A percentile compares a stretch with the other conserved stretches of the same genome.
These are phyloP conservation scores for Entomortierella chlamydospora DNA, from an alignment of 192 early-diverging fungal species.

Conservation along the genomic window DNA sequence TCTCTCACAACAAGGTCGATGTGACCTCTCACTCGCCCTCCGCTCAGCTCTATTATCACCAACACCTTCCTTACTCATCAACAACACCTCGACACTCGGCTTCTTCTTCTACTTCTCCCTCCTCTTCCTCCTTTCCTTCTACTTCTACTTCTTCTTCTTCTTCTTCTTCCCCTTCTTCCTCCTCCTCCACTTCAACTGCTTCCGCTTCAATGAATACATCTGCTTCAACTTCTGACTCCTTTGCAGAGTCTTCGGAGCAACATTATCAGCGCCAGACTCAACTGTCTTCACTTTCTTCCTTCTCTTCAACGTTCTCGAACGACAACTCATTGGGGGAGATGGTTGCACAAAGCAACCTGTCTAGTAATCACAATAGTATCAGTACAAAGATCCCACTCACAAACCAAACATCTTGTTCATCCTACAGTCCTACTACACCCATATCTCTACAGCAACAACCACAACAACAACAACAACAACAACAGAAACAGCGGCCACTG, in stretches of 20 bases:
- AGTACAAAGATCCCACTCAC: neutral
- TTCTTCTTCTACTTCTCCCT: slow-evolving; percentile 1
- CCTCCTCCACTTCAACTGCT: neutral
- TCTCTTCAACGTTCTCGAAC: neutral
- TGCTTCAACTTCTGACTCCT: neutral
- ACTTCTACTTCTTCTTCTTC: slow-evolving; percentile 7
- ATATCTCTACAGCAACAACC: no score
- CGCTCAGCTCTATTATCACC: neutral
- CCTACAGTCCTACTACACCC: no score
- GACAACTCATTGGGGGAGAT: neutral
- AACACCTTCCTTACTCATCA: slow-evolving; percentile 12
- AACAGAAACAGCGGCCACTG: neutral
- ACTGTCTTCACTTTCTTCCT: neutral
- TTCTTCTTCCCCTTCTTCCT: neutral
- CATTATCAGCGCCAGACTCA: neutral
- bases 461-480: no score
- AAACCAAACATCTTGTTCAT: no score
- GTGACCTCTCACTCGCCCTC: slow-evolving; percentile 26
- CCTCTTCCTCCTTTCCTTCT: neutral
- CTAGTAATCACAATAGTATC: slow-evolving; percentile 2
- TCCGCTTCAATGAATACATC: neutral
- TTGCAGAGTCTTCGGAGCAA: neutral
- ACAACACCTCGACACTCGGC: slow-evolving; percentile 19
- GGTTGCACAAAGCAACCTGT: neutral
- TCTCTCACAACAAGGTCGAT: slow-evolving; percentile 32